Evolutionary conservation across 441 rosid species (phyloP), one percentile per base, ranked within the genome.

Genomic region (Erysimum cheiri): DNA sequence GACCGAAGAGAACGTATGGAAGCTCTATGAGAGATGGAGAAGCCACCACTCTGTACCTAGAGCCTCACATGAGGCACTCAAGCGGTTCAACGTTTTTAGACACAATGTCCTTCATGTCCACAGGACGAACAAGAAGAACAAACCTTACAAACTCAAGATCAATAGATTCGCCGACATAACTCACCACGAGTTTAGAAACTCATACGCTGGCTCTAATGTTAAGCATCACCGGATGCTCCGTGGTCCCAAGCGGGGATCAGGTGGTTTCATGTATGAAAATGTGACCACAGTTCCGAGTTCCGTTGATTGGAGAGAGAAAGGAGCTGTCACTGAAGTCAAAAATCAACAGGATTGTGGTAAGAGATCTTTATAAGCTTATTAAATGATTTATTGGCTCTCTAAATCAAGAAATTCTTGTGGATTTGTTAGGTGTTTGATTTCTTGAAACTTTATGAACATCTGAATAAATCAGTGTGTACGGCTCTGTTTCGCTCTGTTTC

Each of bases 161-260:
- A 93, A 93, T 81, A 91, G 81, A 87, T 93, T 93, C 35, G 89
- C 93, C 4, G 97, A 91, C 73, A 61, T 89, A 84, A 93, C 97
- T 13, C 92, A 78, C 69, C 89, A 85, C 48, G 96, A 93, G 78
- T 91, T 93, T 69, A 76, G 77, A 54, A 80, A 17, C 57, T 44
- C 63, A 3, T 93, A 80, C 33, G 90, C 92, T 0, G 83, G 90
- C 17, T 91, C 96, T 10, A 93, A 93, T 82, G 58, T 93, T 36
- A 83, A 80, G 48, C 96, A 93, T 72, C 85, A 88, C 70, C 62
- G 75, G 43, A 87, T 84, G 87, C 81, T 91, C 69, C 88, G 72
- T 3, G 88, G 87, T 3, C 65, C 59, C 0, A 53, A 71, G 0
- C 72, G 75, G 0, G 89, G 84, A 11, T 77, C 78, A 3, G 78